Conservation (phyloP, 192 early-diverging fungal genomes). For the Mycoemilia scoparia region DNA sequence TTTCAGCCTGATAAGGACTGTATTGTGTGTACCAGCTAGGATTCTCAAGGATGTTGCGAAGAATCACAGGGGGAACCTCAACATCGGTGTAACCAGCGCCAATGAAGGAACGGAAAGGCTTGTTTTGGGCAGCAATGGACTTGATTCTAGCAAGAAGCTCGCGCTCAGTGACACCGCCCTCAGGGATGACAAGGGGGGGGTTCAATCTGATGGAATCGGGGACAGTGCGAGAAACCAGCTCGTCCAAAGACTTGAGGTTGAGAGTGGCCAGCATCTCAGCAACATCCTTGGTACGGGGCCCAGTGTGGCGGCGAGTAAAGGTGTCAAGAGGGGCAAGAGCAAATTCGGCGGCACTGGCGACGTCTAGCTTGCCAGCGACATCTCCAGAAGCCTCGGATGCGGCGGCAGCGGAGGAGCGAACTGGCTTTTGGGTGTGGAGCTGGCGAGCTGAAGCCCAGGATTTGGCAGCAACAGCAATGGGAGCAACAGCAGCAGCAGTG, state of each 20-base stretch:
- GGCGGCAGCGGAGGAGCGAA: constrained; percentile 15
- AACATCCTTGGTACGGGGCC: constrained; percentile 56
- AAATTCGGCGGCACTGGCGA: constrained; percentile 6
- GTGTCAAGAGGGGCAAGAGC: constrained; percentile 38
- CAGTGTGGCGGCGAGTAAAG: constrained; percentile 77
- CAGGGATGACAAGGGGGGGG: constrained; percentile 50
- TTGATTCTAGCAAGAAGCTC: constrained; percentile 72
- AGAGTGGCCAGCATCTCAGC: constrained; percentile 65
- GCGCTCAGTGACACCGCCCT: constrained; percentile 57
- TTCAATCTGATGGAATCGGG: constrained; percentile 62
- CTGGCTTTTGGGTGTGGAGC: constrained; percentile 28
- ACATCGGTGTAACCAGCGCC: constrained; percentile 90
- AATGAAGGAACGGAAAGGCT: constrained; percentile 79
- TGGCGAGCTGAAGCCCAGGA: too few species aligned
- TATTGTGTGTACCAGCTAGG: constrained; percentile 99
- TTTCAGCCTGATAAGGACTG: constrained; percentile 98
- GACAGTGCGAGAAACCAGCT: constrained; percentile 66
- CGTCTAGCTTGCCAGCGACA: background rate
- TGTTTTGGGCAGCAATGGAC: constrained; percentile 79
- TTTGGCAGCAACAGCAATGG: too few species aligned
- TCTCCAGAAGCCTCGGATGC: constrained; percentile 3
- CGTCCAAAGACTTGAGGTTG: constrained; percentile 60
- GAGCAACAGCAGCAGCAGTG: too few species aligned
- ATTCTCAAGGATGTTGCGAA: constrained; percentile 95
- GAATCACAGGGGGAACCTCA: constrained; percentile 82